These are phyloP conservation scores for Pneumocystis sp. DNA, from an alignment of 1,139 yeast species.

Conservation along the genomic window DNA sequence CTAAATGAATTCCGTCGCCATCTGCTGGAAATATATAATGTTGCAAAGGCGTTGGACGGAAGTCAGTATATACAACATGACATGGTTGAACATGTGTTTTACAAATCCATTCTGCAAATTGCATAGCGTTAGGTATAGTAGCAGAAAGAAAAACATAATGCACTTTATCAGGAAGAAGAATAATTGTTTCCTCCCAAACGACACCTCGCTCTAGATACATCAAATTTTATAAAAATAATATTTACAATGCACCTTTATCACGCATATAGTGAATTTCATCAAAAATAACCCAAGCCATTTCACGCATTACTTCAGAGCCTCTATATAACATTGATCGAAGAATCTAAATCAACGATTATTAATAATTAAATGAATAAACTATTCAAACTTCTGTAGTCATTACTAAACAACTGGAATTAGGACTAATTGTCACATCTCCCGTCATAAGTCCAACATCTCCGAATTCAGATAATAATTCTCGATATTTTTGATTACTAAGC, in stretches of 20 bases:
- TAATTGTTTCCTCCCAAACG: constrained; percentile 98
- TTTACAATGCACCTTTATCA: constrained; percentile 28
- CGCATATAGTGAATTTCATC: constrained; percentile 97
- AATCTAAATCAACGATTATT: constrained; percentile 46
- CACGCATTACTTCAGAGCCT: constrained; percentile 84
- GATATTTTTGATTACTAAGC: constrained; percentile 83
- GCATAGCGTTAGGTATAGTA: constrained; percentile 95
- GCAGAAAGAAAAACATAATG: constrained; percentile 81
- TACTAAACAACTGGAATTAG: constrained; percentile 90
- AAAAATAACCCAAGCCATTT: constrained; percentile 90
- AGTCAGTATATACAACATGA: constrained; percentile 95
- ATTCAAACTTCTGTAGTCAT: constrained; percentile 68
- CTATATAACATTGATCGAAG: constrained; percentile 87
- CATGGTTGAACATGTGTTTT: constrained; percentile 91
- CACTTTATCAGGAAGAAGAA: constrained; percentile 87
- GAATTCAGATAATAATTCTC: constrained; percentile 82
- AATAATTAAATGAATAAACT: constrained; percentile 44
- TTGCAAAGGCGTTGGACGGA: constrained; percentile 96
- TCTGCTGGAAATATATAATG: constrained; percentile 95
- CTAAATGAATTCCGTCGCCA: constrained; percentile 93
- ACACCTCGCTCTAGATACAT: constrained; percentile 62
- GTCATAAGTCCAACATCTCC: constrained; percentile 96
- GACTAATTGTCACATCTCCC: constrained; percentile 94
- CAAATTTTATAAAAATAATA: constrained; percentile 30
- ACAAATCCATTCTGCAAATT: constrained; percentile 97